Base-by-base conservation (phyloP, 495 filamentous ascomycete genomes). In the Tuber brumale region DNA sequence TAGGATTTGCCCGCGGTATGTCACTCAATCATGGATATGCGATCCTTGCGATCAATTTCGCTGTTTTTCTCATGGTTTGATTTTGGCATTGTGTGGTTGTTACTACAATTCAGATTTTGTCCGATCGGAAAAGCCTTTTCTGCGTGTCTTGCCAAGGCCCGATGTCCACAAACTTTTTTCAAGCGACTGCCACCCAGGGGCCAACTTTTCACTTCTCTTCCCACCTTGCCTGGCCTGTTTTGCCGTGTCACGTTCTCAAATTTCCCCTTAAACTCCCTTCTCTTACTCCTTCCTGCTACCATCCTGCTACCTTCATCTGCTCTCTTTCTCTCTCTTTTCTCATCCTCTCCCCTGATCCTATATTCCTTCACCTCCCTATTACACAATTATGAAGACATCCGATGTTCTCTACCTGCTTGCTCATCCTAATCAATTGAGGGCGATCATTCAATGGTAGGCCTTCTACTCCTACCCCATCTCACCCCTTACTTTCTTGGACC, bases 381-480 rank as follows among this genome's bases (percentile, higher is more conserved):
- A 69, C 27, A 77, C 80, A 79, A 83, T 79, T 74, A 82, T 83
- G 77, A 82, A 82, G 72, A 75, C 85, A 75, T 85, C 86, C 42
- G 88, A 91, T 78, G 84, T 90, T 78, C 76, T 92, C 77, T 97
- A 98, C 85, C 94, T 90, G 82, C 83, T 88, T 75, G 86, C 93
- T 76, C 95, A 97, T 84, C 90, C 92, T 7, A 86, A 88, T 73
- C 88, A 99, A 85, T 85, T 98, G 82, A 89, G 94, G 79, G 86
- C 91, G 41, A 94, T 99, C 69, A 86, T 97, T 73, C 95, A 99
- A 93, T 99, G 95, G 95, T 97, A 87, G 43, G 70, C 72, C 70
- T 35, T 18, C 57, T 19, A 18, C 57, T 57, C n/a, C 51, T n/a
- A 27, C 23, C 51, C 23, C 7, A 57, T n/a, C n/a, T 66, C 57